Percentiles rank a stretch among this genome's conserved stretches.
These are phyloP conservation scores for Auricularia sp. DNA, from an alignment of 768 basidiomycete genomes.

Conservation along the genomic window DNA sequence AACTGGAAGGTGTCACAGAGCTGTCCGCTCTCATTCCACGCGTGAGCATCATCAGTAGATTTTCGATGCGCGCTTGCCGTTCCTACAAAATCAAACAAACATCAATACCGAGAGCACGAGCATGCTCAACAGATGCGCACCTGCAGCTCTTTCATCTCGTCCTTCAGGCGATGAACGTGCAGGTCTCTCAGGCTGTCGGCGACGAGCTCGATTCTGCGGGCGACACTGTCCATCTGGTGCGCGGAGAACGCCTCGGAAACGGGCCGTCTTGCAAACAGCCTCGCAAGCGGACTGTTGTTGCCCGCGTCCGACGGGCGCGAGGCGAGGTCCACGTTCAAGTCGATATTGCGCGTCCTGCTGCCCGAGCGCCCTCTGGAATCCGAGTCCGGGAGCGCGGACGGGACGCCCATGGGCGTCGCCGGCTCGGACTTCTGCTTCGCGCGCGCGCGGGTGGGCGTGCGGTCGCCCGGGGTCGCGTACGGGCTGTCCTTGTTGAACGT, in stretches of 20 bases:
- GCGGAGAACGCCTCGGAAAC: slow-evolving; percentile 1
- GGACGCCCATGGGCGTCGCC: slow-evolving; percentile 37
- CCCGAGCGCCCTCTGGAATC: slow-evolving; percentile 19
- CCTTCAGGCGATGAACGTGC: slow-evolving; percentile 56
- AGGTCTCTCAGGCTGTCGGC: slow-evolving; percentile 53
- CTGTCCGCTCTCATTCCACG: slow-evolving; percentile 13
- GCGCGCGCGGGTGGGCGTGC: background rate
- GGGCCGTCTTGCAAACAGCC: slow-evolving; percentile 12
- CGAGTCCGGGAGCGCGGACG: slow-evolving; percentile 32
- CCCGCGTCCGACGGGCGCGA: background rate
- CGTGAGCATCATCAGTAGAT: slow-evolving; percentile 17
- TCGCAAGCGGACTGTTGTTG: slow-evolving; percentile 16
- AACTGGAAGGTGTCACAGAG: background rate
- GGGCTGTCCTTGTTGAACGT: slow-evolving; percentile 2
- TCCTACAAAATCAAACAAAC: slow-evolving; percentile 7
- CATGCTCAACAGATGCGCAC: slow-evolving; percentile 24
- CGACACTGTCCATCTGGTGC: background rate
- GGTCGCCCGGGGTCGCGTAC: slow-evolving; percentile 7
- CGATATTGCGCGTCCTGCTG: slow-evolving; percentile 2
- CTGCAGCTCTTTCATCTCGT: slow-evolving; percentile 78
- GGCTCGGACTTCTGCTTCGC: slow-evolving; percentile 15
- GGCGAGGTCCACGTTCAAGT: slow-evolving; percentile 1
- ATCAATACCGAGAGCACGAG: too few species aligned
- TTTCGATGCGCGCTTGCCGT: slow-evolving; percentile 20
- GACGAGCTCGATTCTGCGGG: slow-evolving; percentile 42